Base-by-base conservation (phyloP, 345 rosid genomes). In the Durio zibethinus region DNA sequence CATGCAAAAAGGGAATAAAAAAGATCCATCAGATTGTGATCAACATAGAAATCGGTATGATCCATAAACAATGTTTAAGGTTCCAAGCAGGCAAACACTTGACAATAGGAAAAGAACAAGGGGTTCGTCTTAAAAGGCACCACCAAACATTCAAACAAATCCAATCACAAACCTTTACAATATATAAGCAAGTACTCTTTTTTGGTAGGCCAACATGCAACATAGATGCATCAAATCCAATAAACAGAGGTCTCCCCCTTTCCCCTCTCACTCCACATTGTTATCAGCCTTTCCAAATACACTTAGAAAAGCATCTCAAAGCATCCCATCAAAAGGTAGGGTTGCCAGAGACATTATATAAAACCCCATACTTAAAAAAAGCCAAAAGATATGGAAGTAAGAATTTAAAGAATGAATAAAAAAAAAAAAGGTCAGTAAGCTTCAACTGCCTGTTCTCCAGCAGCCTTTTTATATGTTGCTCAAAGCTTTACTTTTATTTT, bases 71-170 rank as follows among this genome's bases (percentile, higher is more conserved):
- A 67, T n/a, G 59, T 31, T 15, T 20, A 38, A 73, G 80, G 48
- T 76, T 56, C 73, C 68, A 70, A 76, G 38, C 70, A 84, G 25
- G 47, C 27, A 66, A 10, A 48, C 52, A 78, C 40, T 53, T 56
- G 38, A 47, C 70, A 48, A 56, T n/a, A 21, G 78, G 74, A 68
- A 53, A 66, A 20, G 16, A 56, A 72, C 65, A 63, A 74, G 80
- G 72, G 79, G 73, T 43, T 81, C 79, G 10, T 10, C 20, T 62
- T 63, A 57, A 77, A 79, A 56, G 74, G 43, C 52, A 76, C 56
- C 56, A 81, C 81, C 82, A 80, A 84, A 83, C 80, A 86, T 84
- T 84, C 90, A 89, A 84, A 62, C 88, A 87, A 82, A 81, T 79
- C 82, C 84, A 82, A 79, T 86, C 83, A 61, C 79, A 78, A 6